Conservation (phyloP, 2,329 filamentous ascomycete species). For the Penicillium sp. region DNA sequence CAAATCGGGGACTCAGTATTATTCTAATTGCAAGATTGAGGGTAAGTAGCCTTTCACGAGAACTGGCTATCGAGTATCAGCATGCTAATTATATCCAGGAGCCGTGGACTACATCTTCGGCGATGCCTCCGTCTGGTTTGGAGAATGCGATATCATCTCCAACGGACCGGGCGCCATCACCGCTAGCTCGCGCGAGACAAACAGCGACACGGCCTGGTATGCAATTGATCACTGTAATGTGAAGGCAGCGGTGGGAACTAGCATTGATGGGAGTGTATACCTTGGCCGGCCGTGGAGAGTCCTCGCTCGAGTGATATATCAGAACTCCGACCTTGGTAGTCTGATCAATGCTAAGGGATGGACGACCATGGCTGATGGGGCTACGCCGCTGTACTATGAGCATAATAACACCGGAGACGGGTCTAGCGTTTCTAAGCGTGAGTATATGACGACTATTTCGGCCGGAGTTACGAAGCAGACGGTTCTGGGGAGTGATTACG, state of each 20-base stretch:
- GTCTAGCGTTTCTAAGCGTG: conserved; percentile 18
- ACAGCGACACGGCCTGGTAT: conserved; percentile 30
- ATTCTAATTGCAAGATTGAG: conserved; percentile 33
- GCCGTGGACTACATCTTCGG: conserved; percentile 39
- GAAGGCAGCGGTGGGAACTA: conserved; percentile 19
- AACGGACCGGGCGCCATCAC: conserved; percentile 34
- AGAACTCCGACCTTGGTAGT: conserved; percentile 28
- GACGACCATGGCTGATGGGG: conserved; percentile 31
- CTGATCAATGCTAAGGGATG: conserved; percentile 34
- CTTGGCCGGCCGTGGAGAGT: conserved; percentile 36
- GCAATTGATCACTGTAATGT: conserved; percentile 31
- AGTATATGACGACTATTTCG: conserved; percentile 24
- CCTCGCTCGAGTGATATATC: conserved; percentile 35
- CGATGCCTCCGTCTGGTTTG: conserved; percentile 30
- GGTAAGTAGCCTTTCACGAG: conserved; percentile 13
- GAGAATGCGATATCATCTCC: conserved; percentile 33
- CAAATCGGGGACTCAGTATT: conserved; percentile 34
- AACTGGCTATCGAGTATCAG: neutral
- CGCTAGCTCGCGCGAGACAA: conserved; percentile 28
- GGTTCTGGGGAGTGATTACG: conserved; percentile 24
- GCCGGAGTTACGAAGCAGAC: conserved; percentile 27
- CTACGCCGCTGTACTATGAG: conserved; percentile 34
- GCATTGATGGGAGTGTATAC: conserved; percentile 26
- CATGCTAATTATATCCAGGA: conserved; percentile 17
- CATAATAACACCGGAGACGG: conserved; percentile 29